Percentiles rank a stretch among this genome's conserved stretches.
These are phyloP conservation scores for Salvia hispanica DNA, from an alignment of 257 asterid species.

Conservation along the genomic window DNA sequence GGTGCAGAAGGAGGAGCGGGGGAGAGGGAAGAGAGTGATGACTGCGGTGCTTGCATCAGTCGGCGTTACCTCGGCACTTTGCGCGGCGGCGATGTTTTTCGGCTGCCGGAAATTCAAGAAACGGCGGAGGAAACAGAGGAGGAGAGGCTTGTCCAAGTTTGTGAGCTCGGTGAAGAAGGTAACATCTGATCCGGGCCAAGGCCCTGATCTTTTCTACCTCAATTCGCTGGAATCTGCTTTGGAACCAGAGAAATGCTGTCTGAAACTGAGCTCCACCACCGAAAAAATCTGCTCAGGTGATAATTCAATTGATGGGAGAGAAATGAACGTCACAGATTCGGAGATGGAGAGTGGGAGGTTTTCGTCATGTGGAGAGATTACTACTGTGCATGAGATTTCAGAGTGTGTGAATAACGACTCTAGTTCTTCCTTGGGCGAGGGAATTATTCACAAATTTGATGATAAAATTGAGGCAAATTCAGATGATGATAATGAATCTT, in stretches of 20 bases:
- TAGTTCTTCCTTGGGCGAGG: conserved; percentile 35
- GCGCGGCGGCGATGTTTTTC: conserved; percentile 52
- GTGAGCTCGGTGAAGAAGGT: conserved; percentile 61
- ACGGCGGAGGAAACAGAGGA: conserved; percentile 46
- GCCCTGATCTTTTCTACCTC: conserved; percentile 79
- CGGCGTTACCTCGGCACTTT: conserved; percentile 46
- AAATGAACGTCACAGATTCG: conserved; percentile 31
- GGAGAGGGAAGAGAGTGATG: conserved; percentile 33
- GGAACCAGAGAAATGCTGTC: conserved; percentile 49
- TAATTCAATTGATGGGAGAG: conserved; percentile 34
- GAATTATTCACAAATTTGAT: conserved; percentile 30
- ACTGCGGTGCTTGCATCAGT: conserved; percentile 60
- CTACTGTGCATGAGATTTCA: conserved; percentile 48
- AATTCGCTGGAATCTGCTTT: conserved; percentile 70
- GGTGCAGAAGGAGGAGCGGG: conserved; percentile 32
- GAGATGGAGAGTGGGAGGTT: conserved; percentile 36
- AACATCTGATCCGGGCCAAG: conserved; percentile 74
- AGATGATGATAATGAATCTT: conserved; percentile 75
- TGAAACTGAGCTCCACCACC: conserved; percentile 35
- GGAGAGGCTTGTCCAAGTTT: conserved; percentile 50
- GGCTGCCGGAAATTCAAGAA: conserved; percentile 52
- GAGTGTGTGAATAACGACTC: conserved; percentile 32
- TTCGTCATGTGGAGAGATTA: conserved; percentile 47
- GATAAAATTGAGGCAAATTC: conserved; percentile 40
- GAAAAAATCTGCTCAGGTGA: conserved; percentile 30